Evolutionary conservation across 2,329 filamentous ascomycete species (phyloP), one percentile per base, ranked within the genome.

Genomic region (Polychaeton citri): DNA sequence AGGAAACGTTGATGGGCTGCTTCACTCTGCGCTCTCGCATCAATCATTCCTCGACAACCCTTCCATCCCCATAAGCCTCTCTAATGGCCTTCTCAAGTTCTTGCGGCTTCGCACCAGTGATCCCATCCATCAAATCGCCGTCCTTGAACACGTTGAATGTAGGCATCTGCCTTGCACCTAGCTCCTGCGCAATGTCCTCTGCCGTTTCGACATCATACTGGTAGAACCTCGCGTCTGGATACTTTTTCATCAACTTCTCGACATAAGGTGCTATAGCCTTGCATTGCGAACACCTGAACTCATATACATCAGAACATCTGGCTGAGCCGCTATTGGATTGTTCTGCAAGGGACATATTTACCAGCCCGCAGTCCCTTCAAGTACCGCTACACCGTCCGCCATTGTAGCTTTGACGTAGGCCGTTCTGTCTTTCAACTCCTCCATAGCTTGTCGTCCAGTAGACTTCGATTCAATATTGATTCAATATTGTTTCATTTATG

Each of bases 121-220:
- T 43, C 16, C 43, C 43, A 10, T 44, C 49, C 32, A 40, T 38
- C 28, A 55, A 18, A 33, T 54, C 52, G 5, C 53, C 53, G 36
- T 55, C 49, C 32, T 50, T 49, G 44, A 55, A 55, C n/a, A 54
- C 40, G 36, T 51, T 41, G 39, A 55, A 55, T 7, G 50, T 51
- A 17, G 53, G 53, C 53, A 55, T 52, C 20, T 45, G 40, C 19
- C 43, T 49, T 8, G 45, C 52, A 15, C 48, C 49, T 13, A 55
- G 42, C 35, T 55, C 53, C 32, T 55, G 53, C 6, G 47, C 41
- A 32, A 55, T 54, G 20, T 53, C 52, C 20, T 33, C 34, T 9
- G 47, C 50, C n/a, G 35, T 45, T 17, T 55, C 53, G 28, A 48
- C 48, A 32, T 54, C 45, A 42, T 54, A 55, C 15, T 39, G 38